phyloP scores from a whole-genome alignment of 2,329 filamentous ascomycete species.

The Orbilia blumenaviensis region DNA sequence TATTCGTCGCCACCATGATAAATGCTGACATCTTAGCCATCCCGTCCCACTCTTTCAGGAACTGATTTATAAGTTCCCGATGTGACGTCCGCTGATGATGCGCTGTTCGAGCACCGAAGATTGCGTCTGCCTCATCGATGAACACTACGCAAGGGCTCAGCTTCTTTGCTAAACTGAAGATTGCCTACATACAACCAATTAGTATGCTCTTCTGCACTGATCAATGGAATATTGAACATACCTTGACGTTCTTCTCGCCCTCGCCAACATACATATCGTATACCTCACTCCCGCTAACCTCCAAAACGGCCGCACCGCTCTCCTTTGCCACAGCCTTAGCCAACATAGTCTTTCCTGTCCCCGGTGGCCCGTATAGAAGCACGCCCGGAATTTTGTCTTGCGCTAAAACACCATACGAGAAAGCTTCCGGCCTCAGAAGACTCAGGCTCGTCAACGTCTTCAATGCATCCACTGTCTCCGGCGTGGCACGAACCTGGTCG shows the following conservation, averaged over 20 bases:
- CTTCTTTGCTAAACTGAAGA: constrained; percentile 91
- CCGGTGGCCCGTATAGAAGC: constrained; percentile 86
- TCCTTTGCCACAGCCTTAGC: constrained; percentile 76
- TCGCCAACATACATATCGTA: constrained; percentile 98
- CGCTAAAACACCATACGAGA: constrained; percentile 90
- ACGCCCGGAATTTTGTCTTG: constrained; percentile 90
- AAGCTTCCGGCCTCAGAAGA: constrained; percentile 88
- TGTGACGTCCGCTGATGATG: constrained; percentile 74
- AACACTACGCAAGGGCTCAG: constrained; percentile 92
- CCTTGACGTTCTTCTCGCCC: constrained; percentile 90
- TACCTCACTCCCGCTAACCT: constrained; percentile 88
- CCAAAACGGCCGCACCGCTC: constrained; percentile 77
- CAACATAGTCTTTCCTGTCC: constrained; percentile 76
- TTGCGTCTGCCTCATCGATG: constrained; percentile 94
- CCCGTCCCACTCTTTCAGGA: constrained; percentile 95
- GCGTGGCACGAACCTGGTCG: constrained; percentile 81
- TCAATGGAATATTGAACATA: background rate
- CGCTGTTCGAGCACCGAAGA: constrained; percentile 80
- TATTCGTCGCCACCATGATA: constrained; percentile 97
- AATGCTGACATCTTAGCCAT: constrained; percentile 85
- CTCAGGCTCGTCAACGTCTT: constrained; percentile 89
- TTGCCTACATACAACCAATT: constrained; percentile 65
- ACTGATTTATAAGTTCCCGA: constrained; percentile 94
- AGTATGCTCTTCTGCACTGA: background rate
- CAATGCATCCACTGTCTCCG: constrained; percentile 84